Base-by-base conservation (phyloP, 2,329 filamentous ascomycete genomes). In the Diaporthe humulicola region DNA sequence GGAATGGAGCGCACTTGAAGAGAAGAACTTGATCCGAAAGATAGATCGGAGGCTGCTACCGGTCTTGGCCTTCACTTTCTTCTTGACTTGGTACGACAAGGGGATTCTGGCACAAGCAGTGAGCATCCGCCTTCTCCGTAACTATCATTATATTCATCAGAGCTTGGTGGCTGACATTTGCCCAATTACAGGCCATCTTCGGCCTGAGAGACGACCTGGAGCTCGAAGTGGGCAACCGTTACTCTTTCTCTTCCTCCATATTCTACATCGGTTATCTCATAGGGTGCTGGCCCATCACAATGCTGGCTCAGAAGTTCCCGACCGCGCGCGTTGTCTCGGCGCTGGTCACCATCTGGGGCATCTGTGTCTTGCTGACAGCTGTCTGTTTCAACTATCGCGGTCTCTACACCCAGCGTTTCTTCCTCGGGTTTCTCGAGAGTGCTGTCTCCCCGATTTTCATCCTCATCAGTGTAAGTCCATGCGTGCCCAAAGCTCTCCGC, bases 41-140 rank as follows among this genome's bases (percentile, higher is more conserved):
- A 19, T 69, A 17, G 64, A 69, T 10, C 22, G 33, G 33, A 69
- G 64, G 64, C 48, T 69, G n/a, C n/a, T 69, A 7, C 64, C 64
- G 4, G 64, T 69, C 22, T 5, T 69, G 33, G 48, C 19, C 33
- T 54, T 69, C n/a, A 69, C 64, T 1, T 54, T 40, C n/a, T 54
- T 69, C 1, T 22, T 69, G 48, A 40, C 10, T 3, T 69, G 64
- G 64, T 69, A 69, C 19, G 64, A 69, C 64, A 69, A 69, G 33
- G 64, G 64, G 3, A 69, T 69, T 28, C n/a, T 69, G n/a, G 4
- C 64, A 30, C 64, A 69, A 54, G 64, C 64, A 22, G 64, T 69
- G n/a, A 54, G 64, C 4, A 52, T 30, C n/a, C 8, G 2, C 38
- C 33, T 25, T 15, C 4, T 7, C n/a, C n/a, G n/a, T n/a, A n/a